These are phyloP conservation scores for Cryptosporidium felis DNA, from an alignment of 169 alveolate species.

Conservation along the genomic window DNA sequence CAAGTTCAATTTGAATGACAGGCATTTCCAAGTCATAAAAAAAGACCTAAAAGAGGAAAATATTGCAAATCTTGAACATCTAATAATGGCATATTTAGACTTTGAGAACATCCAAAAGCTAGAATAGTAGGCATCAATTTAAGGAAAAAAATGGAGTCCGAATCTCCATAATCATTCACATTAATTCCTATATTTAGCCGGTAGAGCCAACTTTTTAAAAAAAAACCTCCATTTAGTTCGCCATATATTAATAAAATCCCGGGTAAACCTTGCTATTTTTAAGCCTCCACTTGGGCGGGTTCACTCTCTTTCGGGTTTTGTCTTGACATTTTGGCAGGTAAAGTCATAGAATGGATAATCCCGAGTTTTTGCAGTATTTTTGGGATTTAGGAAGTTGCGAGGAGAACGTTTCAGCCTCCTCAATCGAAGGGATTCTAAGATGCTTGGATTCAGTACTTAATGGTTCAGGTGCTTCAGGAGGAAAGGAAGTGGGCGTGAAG, in stretches of 20 bases:
- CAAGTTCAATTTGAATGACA: neutral
- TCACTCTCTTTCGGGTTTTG: constrained; percentile 9
- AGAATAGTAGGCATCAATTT: neutral
- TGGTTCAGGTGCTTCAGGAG: neutral
- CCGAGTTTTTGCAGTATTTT: constrained; percentile 62
- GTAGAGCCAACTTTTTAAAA: neutral
- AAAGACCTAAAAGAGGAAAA: neutral
- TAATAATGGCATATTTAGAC: constrained; percentile 54
- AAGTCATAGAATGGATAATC: constrained; percentile 63
- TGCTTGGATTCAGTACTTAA: neutral
- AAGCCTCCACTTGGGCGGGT: constrained; percentile 24
- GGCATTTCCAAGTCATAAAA: neutral
- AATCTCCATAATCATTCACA: neutral
- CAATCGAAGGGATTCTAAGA: constrained; percentile 42
- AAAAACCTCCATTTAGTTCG: neutral
- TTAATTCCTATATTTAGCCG: neutral
- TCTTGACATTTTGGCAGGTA: constrained; percentile 55
- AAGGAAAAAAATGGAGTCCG: neutral
- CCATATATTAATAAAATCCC: no score
- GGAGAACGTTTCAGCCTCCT: constrained; percentile 17
- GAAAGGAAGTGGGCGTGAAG: neutral
- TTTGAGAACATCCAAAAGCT: constrained; percentile 45
- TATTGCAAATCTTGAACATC: constrained; percentile 13
- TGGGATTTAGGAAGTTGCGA: constrained; percentile 70
- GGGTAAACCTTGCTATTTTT: no score